A percentile compares a stretch with the other conserved stretches of the same genome.
phyloP scores from a whole-genome alignment of 352 stramenopile species.

The Globisporangium uncinulatum region DNA sequence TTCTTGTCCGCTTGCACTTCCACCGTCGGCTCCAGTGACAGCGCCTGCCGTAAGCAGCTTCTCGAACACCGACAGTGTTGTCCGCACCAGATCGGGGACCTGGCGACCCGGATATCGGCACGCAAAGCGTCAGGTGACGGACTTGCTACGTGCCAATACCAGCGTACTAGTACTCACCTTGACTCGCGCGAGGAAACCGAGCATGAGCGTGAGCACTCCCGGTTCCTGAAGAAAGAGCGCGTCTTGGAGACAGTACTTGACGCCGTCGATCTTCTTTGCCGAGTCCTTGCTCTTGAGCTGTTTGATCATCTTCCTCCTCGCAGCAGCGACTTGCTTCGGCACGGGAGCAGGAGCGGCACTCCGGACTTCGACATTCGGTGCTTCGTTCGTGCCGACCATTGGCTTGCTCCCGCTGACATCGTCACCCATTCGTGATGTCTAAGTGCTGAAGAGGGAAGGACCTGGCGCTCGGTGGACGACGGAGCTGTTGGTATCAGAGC shows the following conservation, averaged over 20 bases:
- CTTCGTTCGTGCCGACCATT: neutral
- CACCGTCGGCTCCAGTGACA: neutral
- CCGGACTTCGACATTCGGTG: neutral
- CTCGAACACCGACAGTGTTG: conserved; percentile 24
- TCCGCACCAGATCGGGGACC: conserved; percentile 30
- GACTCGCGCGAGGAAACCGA: conserved; percentile 36
- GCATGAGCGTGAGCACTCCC: conserved; percentile 44
- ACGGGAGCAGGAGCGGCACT: neutral
- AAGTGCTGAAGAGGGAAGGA: too few relatives aligned
- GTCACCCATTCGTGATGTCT: neutral
- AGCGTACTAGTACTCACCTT: conserved; percentile 30
- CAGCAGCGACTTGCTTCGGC: conserved; percentile 27
- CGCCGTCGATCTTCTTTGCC: conserved; percentile 52
- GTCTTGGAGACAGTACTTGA: conserved; percentile 45
- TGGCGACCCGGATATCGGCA: neutral
- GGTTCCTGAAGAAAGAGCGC: conserved; percentile 52
- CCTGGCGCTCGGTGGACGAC: too few relatives aligned
- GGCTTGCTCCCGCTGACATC: neutral
- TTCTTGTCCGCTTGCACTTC: neutral
- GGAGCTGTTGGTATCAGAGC: too few relatives aligned
- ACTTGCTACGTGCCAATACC: neutral
- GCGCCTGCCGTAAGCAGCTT: conserved; percentile 13
- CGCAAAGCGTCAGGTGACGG: neutral
- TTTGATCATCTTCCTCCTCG: conserved; percentile 56
- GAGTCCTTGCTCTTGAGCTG: conserved; percentile 64